A percentile compares a stretch with the other conserved stretches of the same genome.
These are phyloP conservation scores for Pelargonium myrrhifolium DNA, from an alignment of 441 rosid genomes.

Conservation along the genomic window DNA sequence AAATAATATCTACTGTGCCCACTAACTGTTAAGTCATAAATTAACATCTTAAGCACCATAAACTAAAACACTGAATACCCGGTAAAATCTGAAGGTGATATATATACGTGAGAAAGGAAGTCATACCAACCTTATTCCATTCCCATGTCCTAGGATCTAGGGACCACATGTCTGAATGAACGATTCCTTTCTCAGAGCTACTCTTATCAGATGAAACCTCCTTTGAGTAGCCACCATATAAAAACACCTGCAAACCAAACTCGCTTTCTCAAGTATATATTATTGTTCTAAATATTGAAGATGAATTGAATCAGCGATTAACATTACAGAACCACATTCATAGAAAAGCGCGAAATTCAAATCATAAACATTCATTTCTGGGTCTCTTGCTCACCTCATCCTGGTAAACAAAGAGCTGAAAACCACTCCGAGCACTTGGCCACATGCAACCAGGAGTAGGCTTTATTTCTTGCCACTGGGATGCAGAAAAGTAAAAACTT, in stretches of 20 bases:
- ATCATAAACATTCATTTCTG: conserved; percentile 1
- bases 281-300: not conserved
- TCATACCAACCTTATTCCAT: conserved; percentile 81
- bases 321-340: not conserved
- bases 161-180: conserved; percentile 94
- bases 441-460: conserved; percentile 88
- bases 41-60: too few relatives aligned
- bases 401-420: conserved; percentile 81
- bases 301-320: not conserved
- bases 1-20: not conserved
- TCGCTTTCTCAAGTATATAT: not conserved
- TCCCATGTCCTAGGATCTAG: conserved; percentile 98
- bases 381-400: conserved; percentile 55
- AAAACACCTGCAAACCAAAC: conserved; percentile 47
- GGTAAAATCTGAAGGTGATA: not conserved
- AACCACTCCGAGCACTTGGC: conserved; percentile 94
- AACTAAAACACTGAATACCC: not conserved
- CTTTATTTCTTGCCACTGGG: conserved; percentile 97
- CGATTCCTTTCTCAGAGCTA: conserved; percentile 74
- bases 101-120: conserved; percentile 3
- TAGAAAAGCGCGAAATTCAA: not conserved
- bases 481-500: not conserved
- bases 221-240: conserved; percentile 93
- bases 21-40: not conserved
- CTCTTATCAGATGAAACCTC: conserved; percentile 78